phyloP scores from a whole-genome alignment of 2,329 filamentous ascomycete species.

The Diaporthe sp. region DNA sequence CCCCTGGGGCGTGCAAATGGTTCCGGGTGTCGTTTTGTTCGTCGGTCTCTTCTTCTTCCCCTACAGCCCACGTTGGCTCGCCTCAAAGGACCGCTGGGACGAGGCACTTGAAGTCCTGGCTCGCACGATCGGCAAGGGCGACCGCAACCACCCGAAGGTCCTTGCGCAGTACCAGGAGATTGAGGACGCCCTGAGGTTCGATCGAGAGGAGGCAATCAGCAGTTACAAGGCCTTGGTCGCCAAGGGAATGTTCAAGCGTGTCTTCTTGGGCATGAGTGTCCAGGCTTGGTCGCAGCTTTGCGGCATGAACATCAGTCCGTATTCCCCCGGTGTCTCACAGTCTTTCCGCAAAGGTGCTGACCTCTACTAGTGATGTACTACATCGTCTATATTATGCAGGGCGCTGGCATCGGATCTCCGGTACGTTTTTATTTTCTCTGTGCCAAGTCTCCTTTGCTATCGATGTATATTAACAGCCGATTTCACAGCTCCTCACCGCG shows the following conservation, averaged over 20 bases:
- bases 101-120: conserved; percentile 70
- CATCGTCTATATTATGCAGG: conserved; percentile 70
- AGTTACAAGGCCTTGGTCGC: conserved; percentile 60
- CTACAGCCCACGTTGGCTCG: conserved; percentile 76
- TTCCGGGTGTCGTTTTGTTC: conserved; percentile 64
- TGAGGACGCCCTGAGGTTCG: conserved; percentile 63
- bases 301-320: conserved; percentile 68
- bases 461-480: neutral
- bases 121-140: conserved; percentile 65
- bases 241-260: conserved; percentile 64
- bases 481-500: conserved; percentile 59
- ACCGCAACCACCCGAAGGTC: conserved; percentile 67
- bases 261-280: conserved; percentile 66
- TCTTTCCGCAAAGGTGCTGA: neutral
- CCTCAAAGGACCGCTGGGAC: conserved; percentile 74
- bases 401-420: conserved; percentile 64
- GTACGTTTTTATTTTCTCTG: neutral
- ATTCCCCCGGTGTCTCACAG: neutral
- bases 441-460: neutral
- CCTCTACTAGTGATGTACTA: conserved; percentile 50
- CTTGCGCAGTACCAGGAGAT: conserved; percentile 73
- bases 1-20: conserved; percentile 70
- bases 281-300: conserved; percentile 70
- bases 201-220: conserved; percentile 61
- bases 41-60: conserved; percentile 69